phyloP scores from a whole-genome alignment of 129 eudicot genomes.

The Dittrichia graveolens region DNA sequence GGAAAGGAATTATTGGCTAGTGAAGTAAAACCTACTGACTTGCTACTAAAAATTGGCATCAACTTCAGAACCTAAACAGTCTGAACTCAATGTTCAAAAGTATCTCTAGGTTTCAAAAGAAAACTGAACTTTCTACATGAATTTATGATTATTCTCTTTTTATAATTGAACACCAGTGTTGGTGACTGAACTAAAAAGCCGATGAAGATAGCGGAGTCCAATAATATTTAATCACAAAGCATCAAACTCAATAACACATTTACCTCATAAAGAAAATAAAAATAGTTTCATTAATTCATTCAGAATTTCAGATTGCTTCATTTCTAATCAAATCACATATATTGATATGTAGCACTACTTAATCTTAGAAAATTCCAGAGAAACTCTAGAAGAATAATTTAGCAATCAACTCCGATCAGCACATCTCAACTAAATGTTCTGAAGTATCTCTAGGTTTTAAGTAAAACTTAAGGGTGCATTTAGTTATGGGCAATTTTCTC shows the following conservation, averaged over 20 bases:
- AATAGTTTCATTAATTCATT: too few relatives aligned
- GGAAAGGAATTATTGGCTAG: neutral
- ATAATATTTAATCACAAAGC: neutral
- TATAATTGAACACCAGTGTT: neutral
- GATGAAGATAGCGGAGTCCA: constrained; percentile 9
- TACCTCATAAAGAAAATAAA: too few relatives aligned
- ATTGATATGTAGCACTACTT: neutral
- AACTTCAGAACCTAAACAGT: neutral
- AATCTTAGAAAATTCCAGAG: neutral
- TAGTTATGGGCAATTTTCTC: too few relatives aligned
- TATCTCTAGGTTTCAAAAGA: neutral
- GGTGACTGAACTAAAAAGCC: neutral
- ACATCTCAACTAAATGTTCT: neutral
- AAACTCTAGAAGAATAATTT: neutral
- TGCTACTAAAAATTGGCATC: neutral
- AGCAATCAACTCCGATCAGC: neutral
- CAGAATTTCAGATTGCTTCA: constrained; percentile 1
- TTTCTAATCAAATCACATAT: constrained; percentile 15
- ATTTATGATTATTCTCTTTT: neutral
- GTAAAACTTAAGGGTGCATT: too few relatives aligned
- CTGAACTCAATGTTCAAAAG: constrained; percentile 13
- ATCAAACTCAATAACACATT: neutral
- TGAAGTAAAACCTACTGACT: neutral
- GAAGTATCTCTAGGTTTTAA: neutral
- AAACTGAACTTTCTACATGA: neutral